These are phyloP conservation scores for Gentiana macrophylla DNA, from an alignment of 257 asterid species.

Conservation along the genomic window DNA sequence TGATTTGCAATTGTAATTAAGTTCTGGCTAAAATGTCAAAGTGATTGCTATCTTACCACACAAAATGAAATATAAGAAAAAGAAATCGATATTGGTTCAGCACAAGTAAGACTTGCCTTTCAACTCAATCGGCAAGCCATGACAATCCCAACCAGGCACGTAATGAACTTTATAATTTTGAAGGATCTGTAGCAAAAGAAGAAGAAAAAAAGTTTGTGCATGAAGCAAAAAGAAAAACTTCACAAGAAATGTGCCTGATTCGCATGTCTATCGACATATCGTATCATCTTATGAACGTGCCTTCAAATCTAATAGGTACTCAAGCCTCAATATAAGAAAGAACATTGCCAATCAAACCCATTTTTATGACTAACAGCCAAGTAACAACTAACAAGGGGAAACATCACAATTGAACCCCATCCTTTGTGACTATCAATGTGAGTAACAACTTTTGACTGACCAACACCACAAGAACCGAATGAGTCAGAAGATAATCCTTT, in stretches of 20 bases:
- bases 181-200: conserved; percentile 59
- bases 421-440: no score
- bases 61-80: background rate
- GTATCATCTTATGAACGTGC: no score
- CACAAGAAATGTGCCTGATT: conserved; percentile 1
- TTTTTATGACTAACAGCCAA: no score
- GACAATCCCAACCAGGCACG: conserved; percentile 99
- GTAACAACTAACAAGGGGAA: no score
- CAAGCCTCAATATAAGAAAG: no score
- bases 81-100: background rate
- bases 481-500: no score
- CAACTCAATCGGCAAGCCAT: conserved; percentile 96
- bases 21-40: background rate
- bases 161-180: conserved; percentile 77
- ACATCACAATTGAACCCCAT: no score
- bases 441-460: no score
- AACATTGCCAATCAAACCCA: no score
- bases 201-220: conserved; percentile 7
- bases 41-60: background rate
- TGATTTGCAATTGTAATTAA: background rate
- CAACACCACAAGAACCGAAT: no score
- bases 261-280: background rate
- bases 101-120: conserved; percentile 51
- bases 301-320: no score
- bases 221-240: background rate